Conservation (phyloP, 2,329 filamentous ascomycete species). For the Colletotrichum sp. region DNA sequence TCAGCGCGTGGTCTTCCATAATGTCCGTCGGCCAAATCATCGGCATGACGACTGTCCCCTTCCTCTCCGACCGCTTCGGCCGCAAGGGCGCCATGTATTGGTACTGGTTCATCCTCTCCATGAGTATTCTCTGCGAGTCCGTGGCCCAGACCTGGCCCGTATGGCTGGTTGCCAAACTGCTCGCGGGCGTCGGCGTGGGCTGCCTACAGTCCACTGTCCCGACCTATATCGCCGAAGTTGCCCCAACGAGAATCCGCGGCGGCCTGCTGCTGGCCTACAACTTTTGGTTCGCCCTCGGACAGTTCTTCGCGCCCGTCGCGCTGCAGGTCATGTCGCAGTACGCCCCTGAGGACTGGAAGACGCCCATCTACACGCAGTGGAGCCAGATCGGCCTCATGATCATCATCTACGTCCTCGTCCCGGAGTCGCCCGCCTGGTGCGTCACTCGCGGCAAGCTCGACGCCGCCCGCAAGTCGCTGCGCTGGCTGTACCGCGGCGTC, state of each 20-base stretch:
- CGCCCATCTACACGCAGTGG: constrained; percentile 50
- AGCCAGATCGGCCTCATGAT: constrained; percentile 45
- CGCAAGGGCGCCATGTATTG: constrained; percentile 35
- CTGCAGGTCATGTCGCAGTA: constrained; percentile 36
- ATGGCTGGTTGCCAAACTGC: constrained; percentile 41
- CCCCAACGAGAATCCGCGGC: constrained; percentile 44
- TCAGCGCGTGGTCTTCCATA: constrained; percentile 42
- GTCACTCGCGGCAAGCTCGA: constrained; percentile 26
- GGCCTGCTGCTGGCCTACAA: constrained; percentile 43
- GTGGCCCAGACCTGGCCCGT: constrained; percentile 40
- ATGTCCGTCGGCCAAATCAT: constrained; percentile 44
- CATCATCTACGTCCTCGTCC: constrained; percentile 40
- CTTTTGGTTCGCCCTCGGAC: constrained; percentile 48
- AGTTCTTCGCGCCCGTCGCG: constrained; percentile 46
- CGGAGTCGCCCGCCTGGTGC: constrained; percentile 45
- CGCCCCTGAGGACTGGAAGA: constrained; percentile 37
- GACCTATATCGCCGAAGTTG: constrained; percentile 44
- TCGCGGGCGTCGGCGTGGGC: constrained; percentile 43
- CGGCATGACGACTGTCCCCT: constrained; percentile 35
- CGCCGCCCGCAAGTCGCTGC: constrained; percentile 23
- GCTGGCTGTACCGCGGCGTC: constrained; percentile 27
- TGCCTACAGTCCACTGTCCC: constrained; percentile 46
- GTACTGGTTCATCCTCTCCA: constrained; percentile 33
- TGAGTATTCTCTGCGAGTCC: constrained; percentile 41
- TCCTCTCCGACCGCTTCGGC: constrained; percentile 30